Percentiles rank a stretch among this genome's conserved stretches.
phyloP scores from a whole-genome alignment of 306 rosid genomes.

The Pyrus betulifolia region DNA sequence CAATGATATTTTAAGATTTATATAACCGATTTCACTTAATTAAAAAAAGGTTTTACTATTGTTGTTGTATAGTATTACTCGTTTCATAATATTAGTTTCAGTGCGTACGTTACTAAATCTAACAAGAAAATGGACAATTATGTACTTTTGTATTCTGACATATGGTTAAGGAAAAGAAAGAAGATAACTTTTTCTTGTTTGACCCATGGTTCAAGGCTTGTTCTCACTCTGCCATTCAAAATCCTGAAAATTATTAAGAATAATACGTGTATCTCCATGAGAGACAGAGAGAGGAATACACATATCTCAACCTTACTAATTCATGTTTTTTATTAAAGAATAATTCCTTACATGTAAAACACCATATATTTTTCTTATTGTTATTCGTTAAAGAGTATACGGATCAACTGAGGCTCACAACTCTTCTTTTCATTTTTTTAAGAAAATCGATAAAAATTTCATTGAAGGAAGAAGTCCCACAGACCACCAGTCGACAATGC shows the following conservation, averaged over 20 bases:
- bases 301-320: not conserved
- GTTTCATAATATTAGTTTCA: no score
- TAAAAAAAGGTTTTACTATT: accelerated
- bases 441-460: no score
- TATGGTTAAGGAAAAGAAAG: not conserved
- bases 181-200: conserved; percentile 6
- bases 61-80: no score
- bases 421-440: no score
- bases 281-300: not conserved
- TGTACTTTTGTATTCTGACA: not conserved
- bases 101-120: no score
- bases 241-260: not conserved
- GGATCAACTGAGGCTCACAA: not conserved
- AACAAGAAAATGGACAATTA: not conserved
- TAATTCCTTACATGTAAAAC: not conserved
- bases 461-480: no score
- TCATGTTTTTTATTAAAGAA: no score
- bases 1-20: accelerated
- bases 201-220: conserved; percentile 10
- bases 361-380: not conserved
- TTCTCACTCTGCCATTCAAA: not conserved
- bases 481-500: no score
- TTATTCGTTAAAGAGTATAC: not conserved
- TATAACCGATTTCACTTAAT: no score
- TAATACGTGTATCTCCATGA: not conserved